These are phyloP conservation scores for Arthroderma sp. DNA, from an alignment of 2,329 filamentous ascomycete genomes.

Conservation along the genomic window DNA sequence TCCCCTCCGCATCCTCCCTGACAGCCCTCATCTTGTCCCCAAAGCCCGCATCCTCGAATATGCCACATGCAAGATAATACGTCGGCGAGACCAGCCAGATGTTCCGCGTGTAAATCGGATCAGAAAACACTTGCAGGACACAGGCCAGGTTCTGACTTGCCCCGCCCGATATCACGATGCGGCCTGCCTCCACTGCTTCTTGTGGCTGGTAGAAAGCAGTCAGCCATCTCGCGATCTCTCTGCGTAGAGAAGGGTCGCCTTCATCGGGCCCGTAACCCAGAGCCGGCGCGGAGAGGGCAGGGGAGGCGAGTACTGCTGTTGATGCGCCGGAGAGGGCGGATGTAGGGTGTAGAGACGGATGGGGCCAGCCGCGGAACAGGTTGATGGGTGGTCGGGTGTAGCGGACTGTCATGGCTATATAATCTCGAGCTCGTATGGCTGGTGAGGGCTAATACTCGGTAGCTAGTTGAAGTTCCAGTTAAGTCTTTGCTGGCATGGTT, in stretches of 20 bases:
- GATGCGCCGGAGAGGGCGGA: constrained; percentile 50
- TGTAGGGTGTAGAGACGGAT: constrained; percentile 52
- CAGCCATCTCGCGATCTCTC: constrained; percentile 60
- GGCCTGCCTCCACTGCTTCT: constrained; percentile 38
- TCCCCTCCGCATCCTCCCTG: constrained; percentile 64
- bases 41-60: constrained; percentile 74
- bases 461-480: neutral
- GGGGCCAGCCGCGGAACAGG: constrained; percentile 38
- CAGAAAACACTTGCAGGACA: constrained; percentile 66
- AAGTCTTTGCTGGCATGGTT: neutral
- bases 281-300: constrained; percentile 47
- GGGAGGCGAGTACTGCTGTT: constrained; percentile 48
- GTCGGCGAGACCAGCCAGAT: constrained; percentile 74
- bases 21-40: constrained; percentile 53
- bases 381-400: constrained; percentile 24
- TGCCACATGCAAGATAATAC: constrained; percentile 74
- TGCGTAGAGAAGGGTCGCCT: constrained; percentile 56
- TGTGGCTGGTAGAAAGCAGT: constrained; percentile 45
- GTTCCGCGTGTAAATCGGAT: constrained; percentile 59
- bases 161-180: constrained; percentile 73
- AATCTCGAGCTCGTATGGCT: neutral
- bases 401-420: neutral
- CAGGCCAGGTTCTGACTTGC: constrained; percentile 73
- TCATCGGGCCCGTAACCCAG: constrained; percentile 69
- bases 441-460: too few species aligned